A percentile compares a stretch with the other conserved stretches of the same genome.
These are phyloP conservation scores for Pythium oligandrum DNA, from an alignment of 352 stramenopile genomes.

Conservation along the genomic window DNA sequence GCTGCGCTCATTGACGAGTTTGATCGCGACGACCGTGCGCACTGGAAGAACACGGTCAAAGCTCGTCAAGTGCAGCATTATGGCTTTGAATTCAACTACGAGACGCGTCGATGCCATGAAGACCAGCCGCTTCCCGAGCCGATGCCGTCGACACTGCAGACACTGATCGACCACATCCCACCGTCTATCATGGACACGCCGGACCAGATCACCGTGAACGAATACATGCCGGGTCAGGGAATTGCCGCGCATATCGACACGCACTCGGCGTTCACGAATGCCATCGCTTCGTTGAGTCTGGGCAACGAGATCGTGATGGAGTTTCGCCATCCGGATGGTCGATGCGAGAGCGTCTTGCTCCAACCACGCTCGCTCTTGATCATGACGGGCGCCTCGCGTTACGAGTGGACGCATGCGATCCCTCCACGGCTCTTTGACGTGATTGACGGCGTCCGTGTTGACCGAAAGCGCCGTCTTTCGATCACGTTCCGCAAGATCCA, in stretches of 20 bases:
- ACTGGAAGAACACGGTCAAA: constrained; percentile 73
- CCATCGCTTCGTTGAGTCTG: constrained; percentile 78
- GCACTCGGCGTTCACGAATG: constrained; percentile 81
- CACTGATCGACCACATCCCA: constrained; percentile 50
- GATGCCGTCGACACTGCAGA: constrained; percentile 37
- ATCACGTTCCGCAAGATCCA: constrained; percentile 88
- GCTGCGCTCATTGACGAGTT: constrained; percentile 45
- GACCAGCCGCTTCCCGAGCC: constrained; percentile 34
- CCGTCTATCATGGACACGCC: constrained; percentile 54
- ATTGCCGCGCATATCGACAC: constrained; percentile 88
- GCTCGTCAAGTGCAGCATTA: constrained; percentile 87
- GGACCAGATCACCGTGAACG: constrained; percentile 86
- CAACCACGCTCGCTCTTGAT: constrained; percentile 73
- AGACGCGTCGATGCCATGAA: constrained; percentile 61
- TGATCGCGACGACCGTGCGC: constrained; percentile 39
- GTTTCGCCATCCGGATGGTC: constrained; percentile 61
- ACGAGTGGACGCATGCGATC: constrained; percentile 88
- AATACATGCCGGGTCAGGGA: constrained; percentile 85
- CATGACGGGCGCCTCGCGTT: constrained; percentile 79
- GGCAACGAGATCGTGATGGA: constrained; percentile 83
- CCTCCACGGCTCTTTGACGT: constrained; percentile 79
- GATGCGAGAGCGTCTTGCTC: constrained; percentile 58
- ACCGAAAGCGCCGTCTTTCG: constrained; percentile 63
- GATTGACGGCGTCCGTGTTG: constrained; percentile 66
- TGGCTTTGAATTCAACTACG: constrained; percentile 86